phyloP scores from a whole-genome alignment of 768 basidiomycete genomes.

The Pleurotus platypus region DNA sequence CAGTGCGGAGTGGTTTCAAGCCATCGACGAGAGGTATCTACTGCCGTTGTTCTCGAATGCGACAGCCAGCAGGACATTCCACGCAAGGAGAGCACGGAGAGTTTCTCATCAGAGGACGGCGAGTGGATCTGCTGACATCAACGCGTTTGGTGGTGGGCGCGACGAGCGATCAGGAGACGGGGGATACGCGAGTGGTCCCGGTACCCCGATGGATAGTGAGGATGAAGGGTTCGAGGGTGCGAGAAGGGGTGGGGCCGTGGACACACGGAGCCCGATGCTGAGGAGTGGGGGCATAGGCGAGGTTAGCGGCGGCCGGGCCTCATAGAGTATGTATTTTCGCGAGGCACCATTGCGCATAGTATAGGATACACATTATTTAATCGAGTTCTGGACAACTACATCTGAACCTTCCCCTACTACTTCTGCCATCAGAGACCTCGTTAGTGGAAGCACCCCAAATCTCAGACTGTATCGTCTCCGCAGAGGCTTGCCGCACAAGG shows the following conservation, averaged over 20 bases:
- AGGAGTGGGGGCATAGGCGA: no score
- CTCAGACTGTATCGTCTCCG: no score
- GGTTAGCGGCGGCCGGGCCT: no score
- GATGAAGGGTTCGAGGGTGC: slow-evolving; percentile 32
- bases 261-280: no score
- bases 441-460: no score
- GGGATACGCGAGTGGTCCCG: slow-evolving; percentile 20
- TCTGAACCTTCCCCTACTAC: no score
- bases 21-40: slow-evolving; percentile 91
- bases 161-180: slow-evolving; percentile 13
- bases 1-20: slow-evolving; percentile 82
- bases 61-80: slow-evolving; percentile 83
- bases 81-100: slow-evolving; percentile 69
- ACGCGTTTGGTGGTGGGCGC: slow-evolving; percentile 2
- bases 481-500: no score
- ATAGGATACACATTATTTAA: no score
- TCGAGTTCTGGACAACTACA: no score
- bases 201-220: slow-evolving; percentile 36
- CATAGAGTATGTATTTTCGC: no score
- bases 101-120: slow-evolving; percentile 23
- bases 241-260: slow-evolving; percentile 35
- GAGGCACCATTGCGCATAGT: no score
- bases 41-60: slow-evolving; percentile 91
- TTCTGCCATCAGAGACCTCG: no score
- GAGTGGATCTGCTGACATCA: slow-evolving; percentile 15